Evolutionary conservation across 148 eudicot genomes (phyloP), one percentile per base, ranked within the genome.

Genomic region (Dianthus caryophyllus): DNA sequence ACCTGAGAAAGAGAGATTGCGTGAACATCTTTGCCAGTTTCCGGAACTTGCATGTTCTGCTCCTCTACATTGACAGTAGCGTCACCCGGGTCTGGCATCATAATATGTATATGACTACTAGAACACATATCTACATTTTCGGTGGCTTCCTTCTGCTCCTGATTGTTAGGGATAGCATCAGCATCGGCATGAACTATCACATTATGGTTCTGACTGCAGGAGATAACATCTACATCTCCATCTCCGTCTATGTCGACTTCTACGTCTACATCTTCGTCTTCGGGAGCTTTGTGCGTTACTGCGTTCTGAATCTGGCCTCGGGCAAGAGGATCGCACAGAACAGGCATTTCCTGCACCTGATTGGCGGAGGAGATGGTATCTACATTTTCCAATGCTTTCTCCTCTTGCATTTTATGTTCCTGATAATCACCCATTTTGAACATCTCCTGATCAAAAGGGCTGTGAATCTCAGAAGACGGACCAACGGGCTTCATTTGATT

Each of bases 401-500:
- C 31, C 26, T 77, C 82, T 2, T 80, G 80, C 68, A 73, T 73
- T 68, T 70, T 86, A 25, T 68, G 77, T 25, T 86, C 96, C 63
- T 65, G 81, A 67, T 80, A 70, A 54, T 76, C 79, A 49, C 83
- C 77, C 73, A 73, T 84, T 75, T 59, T 81, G 31, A 68, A 26
- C 57, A 69, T 65, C 75, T 77, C 87, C 79, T 18, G 81, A 71
- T 60, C 62, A 2, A 78, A 71, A 60, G 77, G 60, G 52, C 71
- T 76, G 68, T 66, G 76, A 24, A 60, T 60, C 17, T 41, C 81
- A 25, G 72, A 12, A 65, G 82, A 69, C 39, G 76, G 71, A 51
- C 82, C 84, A 1, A 72, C 75, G 68, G 83, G 82, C 72, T 90
- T 90, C 26, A 89, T 80, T 73, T 86, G 98, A 70, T 81, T 84